These are phyloP conservation scores for Excoecaria cochinchinensis DNA, from an alignment of 345 rosid genomes.

Conservation along the genomic window DNA sequence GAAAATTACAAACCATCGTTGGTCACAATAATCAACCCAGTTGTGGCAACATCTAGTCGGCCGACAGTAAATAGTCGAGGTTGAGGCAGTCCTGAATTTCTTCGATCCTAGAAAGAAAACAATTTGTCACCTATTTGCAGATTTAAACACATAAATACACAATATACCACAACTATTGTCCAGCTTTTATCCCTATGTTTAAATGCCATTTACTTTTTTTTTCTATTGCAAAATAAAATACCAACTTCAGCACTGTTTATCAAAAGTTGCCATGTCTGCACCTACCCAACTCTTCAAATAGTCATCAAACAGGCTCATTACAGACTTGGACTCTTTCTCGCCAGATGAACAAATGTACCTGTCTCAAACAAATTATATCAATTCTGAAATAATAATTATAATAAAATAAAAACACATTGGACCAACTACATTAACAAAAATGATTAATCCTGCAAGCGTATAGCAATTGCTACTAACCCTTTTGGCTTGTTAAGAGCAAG, in stretches of 20 bases:
- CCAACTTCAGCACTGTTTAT: background rate
- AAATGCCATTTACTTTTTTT: background rate
- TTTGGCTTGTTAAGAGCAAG: conserved; percentile 95
- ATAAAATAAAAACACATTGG: background rate
- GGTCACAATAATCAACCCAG: conserved; percentile 81
- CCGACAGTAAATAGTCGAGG: conserved; percentile 96
- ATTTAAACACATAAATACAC: background rate
- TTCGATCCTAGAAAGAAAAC: conserved; percentile 50
- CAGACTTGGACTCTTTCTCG: conserved; percentile 71
- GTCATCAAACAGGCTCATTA: conserved; percentile 66
- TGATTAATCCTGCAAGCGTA: background rate
- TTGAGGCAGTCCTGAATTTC: conserved; percentile 64
- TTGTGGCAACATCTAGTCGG: conserved; percentile 94
- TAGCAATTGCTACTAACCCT: conserved; percentile 54
- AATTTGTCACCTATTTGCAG: conserved; percentile 5
- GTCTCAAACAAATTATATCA: conserved; percentile 25
- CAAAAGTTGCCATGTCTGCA: conserved; percentile 4
- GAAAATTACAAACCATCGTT: conserved; percentile 60
- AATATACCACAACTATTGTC: background rate
- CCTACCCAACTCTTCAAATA: conserved; percentile 73
- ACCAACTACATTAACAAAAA: background rate
- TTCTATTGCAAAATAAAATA: background rate
- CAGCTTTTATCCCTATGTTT: background rate
- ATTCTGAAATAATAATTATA: background rate
- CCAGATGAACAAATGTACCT: conserved; percentile 96